Conservation (phyloP, 2,329 filamentous ascomycete species). For the Talaromyces piceae region DNA sequence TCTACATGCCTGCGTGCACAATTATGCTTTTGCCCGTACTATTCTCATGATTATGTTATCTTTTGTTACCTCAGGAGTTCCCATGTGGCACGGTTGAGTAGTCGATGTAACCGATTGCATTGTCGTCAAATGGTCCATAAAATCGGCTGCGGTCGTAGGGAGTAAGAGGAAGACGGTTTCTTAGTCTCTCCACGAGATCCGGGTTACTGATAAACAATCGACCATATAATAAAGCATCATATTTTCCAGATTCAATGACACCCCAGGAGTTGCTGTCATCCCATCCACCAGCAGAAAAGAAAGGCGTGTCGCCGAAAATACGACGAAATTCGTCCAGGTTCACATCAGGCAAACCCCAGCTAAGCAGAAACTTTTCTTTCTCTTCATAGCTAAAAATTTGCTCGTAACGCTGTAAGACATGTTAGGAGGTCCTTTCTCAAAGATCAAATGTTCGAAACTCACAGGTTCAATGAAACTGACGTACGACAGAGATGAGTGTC, state of each 20-base stretch:
- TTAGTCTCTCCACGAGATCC: conserved; percentile 40
- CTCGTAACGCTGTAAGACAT: conserved; percentile 36
- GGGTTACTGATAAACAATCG: conserved; percentile 45
- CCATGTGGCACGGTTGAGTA: conserved; percentile 15
- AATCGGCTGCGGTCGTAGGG: conserved; percentile 40
- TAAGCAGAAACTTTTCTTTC: conserved; percentile 43
- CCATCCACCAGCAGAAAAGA: conserved; percentile 51
- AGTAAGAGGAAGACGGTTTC: conserved; percentile 33
- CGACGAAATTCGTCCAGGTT: conserved; percentile 42
- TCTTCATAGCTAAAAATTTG: conserved; percentile 44
- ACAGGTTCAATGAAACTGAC: conserved; percentile 50
- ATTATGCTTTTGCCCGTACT: no score
- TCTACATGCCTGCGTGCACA: no score
- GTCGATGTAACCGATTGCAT: conserved; percentile 23
- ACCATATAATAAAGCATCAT: conserved; percentile 43
- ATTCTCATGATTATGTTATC: no score
- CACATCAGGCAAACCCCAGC: conserved; percentile 42
- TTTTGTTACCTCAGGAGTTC: neutral
- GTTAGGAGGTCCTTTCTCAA: neutral
- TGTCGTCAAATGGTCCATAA: conserved; percentile 35
- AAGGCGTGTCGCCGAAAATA: conserved; percentile 47
- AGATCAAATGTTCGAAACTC: conserved; percentile 4
- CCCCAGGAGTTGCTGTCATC: conserved; percentile 45
- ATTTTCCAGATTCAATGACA: conserved; percentile 41
- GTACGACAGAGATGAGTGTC: conserved; percentile 41